Evolutionary conservation across 2,329 filamentous ascomycete species (phyloP).

Genomic region (Penicillium rolfsii): DNA sequence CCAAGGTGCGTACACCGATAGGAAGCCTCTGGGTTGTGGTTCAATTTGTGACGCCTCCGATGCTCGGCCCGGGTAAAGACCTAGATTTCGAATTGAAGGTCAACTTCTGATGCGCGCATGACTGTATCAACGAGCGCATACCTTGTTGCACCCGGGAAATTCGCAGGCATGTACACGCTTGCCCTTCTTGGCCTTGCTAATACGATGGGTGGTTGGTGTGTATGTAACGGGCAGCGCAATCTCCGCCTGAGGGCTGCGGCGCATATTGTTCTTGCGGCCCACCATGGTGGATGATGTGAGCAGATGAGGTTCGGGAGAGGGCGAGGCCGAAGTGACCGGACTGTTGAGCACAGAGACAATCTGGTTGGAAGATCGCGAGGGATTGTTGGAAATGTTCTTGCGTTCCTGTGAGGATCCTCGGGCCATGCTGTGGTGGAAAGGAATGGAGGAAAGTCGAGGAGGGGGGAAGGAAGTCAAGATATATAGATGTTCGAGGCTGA

Average conservation of each 20-base stretch:
- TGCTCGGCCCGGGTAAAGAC: conserved; percentile 57
- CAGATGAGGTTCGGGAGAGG: conserved; percentile 22
- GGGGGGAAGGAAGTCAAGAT: conserved; percentile 10
- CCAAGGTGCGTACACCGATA: conserved; percentile 49
- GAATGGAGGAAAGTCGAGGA: background rate
- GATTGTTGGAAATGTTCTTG: conserved; percentile 27
- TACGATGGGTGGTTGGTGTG: conserved; percentile 54
- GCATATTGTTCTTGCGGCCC: conserved; percentile 34
- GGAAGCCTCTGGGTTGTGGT: conserved; percentile 53
- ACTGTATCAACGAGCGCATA: conserved; percentile 30
- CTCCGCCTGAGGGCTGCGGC: conserved; percentile 35
- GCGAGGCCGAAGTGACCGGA: conserved; percentile 24
- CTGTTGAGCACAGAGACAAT: conserved; percentile 29
- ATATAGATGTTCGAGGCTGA: conserved; percentile 18
- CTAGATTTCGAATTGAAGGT: conserved; percentile 29
- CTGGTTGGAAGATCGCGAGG: conserved; percentile 25
- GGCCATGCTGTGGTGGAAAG: conserved; percentile 25
- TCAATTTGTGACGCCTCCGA: conserved; percentile 53
- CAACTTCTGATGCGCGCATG: conserved; percentile 16
- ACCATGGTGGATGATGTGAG: conserved; percentile 22
- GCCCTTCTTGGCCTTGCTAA: conserved; percentile 58
- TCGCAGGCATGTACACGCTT: conserved; percentile 55
- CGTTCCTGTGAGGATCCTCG: conserved; percentile 27
- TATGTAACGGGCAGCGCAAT: conserved; percentile 46
- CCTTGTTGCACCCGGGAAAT: conserved; percentile 53